A percentile compares a stretch with the other conserved stretches of the same genome.
Conservation (phyloP, 257 asterid genomes). For the Solanum lignicaule region DNA sequence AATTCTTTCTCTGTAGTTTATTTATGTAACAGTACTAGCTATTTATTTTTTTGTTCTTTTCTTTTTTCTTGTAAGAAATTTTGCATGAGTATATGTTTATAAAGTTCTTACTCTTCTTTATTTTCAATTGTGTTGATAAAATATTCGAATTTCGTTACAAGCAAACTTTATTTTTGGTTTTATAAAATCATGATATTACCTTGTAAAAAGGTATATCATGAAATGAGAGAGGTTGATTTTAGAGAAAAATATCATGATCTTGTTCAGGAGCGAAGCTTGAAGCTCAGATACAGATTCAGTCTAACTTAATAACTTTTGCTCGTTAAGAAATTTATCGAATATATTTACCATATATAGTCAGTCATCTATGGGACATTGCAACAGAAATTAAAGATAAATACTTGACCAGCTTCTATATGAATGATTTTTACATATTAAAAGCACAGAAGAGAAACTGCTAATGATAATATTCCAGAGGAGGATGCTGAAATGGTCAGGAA, state of each 20-base stretch:
- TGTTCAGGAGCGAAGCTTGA: neutral
- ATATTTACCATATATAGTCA: neutral
- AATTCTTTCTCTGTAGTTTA: conserved; percentile 10
- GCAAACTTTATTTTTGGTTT: neutral
- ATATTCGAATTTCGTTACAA: neutral
- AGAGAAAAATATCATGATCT: neutral
- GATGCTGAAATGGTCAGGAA: neutral
- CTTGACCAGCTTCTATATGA: neutral
- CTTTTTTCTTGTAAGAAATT: neutral
- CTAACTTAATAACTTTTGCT: neutral
- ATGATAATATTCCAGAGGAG: neutral
- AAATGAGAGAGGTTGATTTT: too few relatives aligned
- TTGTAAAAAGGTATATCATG: neutral
- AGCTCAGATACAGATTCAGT: neutral
- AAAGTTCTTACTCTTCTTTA: neutral
- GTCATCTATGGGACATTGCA: neutral
- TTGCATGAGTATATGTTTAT: neutral
- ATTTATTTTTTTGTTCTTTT: neutral
- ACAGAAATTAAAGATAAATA: neutral
- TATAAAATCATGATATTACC: neutral
- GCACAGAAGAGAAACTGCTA: neutral
- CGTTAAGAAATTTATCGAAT: neutral
- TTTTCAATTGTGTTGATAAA: neutral
- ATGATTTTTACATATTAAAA: neutral
- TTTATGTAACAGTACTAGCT: neutral